These are phyloP conservation scores for Pyrus communis DNA, from an alignment of 306 rosid genomes.

Conservation along the genomic window DNA sequence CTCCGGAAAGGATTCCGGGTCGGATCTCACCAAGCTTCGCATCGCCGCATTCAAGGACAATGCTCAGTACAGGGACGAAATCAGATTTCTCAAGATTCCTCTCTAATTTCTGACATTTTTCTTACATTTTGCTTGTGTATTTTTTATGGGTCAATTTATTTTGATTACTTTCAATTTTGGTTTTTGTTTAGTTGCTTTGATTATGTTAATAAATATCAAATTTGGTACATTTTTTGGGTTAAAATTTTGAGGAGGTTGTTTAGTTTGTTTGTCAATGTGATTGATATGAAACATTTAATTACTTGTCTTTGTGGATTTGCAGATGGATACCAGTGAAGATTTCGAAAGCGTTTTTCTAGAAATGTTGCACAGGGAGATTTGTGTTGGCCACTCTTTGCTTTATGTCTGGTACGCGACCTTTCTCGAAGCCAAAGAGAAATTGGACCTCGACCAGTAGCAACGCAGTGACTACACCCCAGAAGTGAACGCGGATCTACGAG, in stretches of 20 bases:
- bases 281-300: neutral
- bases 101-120: neutral
- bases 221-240: neutral
- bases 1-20: conserved; percentile 18
- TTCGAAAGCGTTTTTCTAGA: conserved; percentile 40
- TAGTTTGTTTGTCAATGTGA: neutral
- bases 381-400: conserved; percentile 43
- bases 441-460: neutral
- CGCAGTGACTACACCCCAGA: too few species aligned
- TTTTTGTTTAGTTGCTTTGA: neutral
- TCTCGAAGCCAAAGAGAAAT: conserved; percentile 51
- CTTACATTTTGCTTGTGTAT: neutral
- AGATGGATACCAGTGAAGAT: conserved; percentile 59
- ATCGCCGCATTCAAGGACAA: conserved; percentile 36
- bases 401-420: conserved; percentile 44
- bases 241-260: too few species aligned
- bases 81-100: conserved; percentile 63
- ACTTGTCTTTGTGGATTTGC: conserved; percentile 14
- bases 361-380: conserved; percentile 49
- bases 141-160: too few species aligned
- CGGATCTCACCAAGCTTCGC: conserved; percentile 39
- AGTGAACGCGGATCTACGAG: too few species aligned
- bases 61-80: conserved; percentile 47
- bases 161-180: neutral
- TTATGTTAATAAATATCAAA: neutral